These are phyloP conservation scores for Eucalyptus coolabah DNA, from an alignment of 345 rosid genomes.

Conservation along the genomic window DNA sequence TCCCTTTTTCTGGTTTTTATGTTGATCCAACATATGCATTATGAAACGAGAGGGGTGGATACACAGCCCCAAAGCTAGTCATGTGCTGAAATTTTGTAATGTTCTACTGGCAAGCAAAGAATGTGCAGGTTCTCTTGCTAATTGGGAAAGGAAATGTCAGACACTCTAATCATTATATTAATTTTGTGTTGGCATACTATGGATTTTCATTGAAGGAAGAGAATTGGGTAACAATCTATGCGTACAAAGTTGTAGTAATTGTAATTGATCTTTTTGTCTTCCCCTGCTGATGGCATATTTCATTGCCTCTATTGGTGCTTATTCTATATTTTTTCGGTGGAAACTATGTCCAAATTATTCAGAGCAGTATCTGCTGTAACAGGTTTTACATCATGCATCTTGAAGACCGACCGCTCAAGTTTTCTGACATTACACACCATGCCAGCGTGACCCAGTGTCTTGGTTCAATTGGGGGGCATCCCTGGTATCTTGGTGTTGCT, in stretches of 20 bases:
- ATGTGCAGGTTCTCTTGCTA: not conserved
- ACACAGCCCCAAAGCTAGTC: not conserved
- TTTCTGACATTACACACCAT: conserved; percentile 59
- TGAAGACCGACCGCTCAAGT: conserved; percentile 20
- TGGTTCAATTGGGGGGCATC: conserved; percentile 64
- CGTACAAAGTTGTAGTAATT: not conserved
- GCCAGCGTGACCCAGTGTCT: conserved; percentile 86
- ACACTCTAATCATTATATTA: not conserved
- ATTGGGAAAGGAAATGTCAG: not conserved
- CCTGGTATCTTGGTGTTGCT: conserved; percentile 77
- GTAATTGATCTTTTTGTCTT: not conserved
- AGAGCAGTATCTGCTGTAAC: not conserved
- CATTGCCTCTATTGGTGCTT: not conserved
- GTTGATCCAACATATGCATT: not conserved
- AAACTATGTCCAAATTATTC: not conserved
- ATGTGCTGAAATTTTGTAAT: not conserved
- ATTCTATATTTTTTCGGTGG: not conserved
- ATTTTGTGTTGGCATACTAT: not conserved
- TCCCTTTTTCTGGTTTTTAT: not conserved
- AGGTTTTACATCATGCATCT: conserved; percentile 63
- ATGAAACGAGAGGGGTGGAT: not conserved
- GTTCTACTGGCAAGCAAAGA: not conserved
- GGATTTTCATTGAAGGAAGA: not conserved
- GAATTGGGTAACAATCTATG: not conserved
- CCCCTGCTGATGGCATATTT: not conserved